Evolutionary conservation across 129 eudicot species (phyloP).

Genomic region (Sambucus nigra): DNA sequence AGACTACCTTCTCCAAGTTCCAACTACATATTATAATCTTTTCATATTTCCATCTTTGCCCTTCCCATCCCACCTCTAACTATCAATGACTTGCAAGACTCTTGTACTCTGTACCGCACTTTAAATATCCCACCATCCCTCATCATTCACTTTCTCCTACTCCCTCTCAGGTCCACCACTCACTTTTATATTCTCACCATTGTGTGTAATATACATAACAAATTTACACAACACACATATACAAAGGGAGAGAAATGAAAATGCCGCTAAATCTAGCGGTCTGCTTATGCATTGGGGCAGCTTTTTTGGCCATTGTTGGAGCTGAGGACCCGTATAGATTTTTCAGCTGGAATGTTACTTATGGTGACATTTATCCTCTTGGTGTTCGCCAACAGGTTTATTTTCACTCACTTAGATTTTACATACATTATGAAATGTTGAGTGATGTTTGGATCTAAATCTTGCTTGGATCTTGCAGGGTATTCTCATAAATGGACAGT

Average conservation of each 20-base stretch:
- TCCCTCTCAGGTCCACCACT: slow-evolving; percentile 8
- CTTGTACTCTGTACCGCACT: slow-evolving; percentile 36
- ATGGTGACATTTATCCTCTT: slow-evolving; percentile 73
- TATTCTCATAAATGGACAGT: slow-evolving; percentile 81
- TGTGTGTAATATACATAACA: background rate
- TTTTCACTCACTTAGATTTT: background rate
- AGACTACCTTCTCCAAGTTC: too few species aligned
- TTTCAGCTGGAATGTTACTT: slow-evolving; percentile 77
- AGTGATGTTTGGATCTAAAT: background rate
- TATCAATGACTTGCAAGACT: too few species aligned
- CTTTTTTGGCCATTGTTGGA: slow-evolving; percentile 24
- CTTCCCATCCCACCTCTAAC: too few species aligned
- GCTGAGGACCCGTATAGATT: slow-evolving; percentile 79
- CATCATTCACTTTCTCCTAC: slow-evolving; percentile 25
- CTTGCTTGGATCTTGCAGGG: slow-evolving; percentile 36
- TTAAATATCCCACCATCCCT: slow-evolving; percentile 22
- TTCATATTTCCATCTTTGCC: too few species aligned
- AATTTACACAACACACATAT: background rate
- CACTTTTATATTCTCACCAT: background rate
- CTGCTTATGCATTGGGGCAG: slow-evolving; percentile 7
- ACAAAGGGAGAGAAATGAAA: slow-evolving; percentile 1
- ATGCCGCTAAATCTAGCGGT: slow-evolving; percentile 34
- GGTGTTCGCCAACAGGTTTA: slow-evolving; percentile 74
- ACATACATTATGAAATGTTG: background rate
- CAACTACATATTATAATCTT: too few species aligned